These are phyloP conservation scores for Musa balbisiana DNA, from an alignment of 202 grass and related monocot genomes.

Conservation along the genomic window DNA sequence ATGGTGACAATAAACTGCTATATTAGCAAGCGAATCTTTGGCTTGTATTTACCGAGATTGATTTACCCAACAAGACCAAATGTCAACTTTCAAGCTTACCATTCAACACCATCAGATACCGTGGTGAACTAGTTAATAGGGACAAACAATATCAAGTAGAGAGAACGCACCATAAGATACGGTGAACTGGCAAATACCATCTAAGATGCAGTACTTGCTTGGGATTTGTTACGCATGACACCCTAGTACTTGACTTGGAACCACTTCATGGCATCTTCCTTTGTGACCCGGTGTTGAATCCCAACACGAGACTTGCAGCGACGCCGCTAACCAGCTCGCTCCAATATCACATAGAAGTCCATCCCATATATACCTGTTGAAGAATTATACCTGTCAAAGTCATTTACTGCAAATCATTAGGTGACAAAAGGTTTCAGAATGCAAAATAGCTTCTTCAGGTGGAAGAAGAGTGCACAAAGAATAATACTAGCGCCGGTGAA, in stretches of 20 bases:
- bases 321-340: neutral
- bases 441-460: neutral
- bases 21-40: too few species aligned
- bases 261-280: conserved; percentile 4
- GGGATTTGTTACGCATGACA: neutral
- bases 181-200: too few species aligned
- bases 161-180: too few species aligned
- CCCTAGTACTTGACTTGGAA: conserved; percentile 3
- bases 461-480: neutral
- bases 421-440: too few species aligned
- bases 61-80: too few species aligned
- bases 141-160: too few species aligned
- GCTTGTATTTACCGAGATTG: too few species aligned
- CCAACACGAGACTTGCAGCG: conserved; percentile 8
- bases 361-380: neutral
- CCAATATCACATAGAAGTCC: conserved; percentile 2
- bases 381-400: neutral
- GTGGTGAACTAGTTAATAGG: too few species aligned
- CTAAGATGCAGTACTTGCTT: neutral
- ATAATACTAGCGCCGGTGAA: neutral
- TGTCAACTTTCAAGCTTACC: too few species aligned
- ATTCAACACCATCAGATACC: too few species aligned
- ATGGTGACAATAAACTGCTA: too few species aligned
- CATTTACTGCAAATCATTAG: too few species aligned
- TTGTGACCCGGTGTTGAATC: conserved; percentile 5